A percentile compares a stretch with the other conserved stretches of the same genome.
Conservation (phyloP, 805 yeast species). For the Peterozyma toletana region DNA sequence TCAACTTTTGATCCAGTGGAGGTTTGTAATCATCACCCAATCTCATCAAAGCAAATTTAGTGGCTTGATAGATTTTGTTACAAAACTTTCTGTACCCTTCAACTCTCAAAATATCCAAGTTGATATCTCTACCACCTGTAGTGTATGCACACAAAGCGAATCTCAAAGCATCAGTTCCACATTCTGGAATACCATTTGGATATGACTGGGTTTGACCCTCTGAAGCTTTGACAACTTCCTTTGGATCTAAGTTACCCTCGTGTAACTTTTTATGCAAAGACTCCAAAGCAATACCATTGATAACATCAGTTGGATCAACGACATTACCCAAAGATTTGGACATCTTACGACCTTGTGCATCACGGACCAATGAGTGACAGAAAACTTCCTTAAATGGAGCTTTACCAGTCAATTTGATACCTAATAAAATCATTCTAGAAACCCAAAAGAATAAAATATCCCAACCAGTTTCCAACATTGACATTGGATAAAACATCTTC, state of each 20-base stretch:
- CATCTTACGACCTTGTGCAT: conserved; percentile 99
- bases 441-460: conserved; percentile 99
- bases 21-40: conserved; percentile 86
- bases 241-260: conserved; percentile 81
- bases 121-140: conserved; percentile 98
- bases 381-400: conserved; percentile 94
- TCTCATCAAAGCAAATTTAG: conserved; percentile 91
- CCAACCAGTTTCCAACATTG: conserved; percentile 98
- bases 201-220: conserved; percentile 83
- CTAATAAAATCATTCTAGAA: conserved; percentile 88
- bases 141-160: conserved; percentile 97
- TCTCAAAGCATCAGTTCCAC: conserved; percentile 98
- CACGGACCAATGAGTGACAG: conserved; percentile 97
- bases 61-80: conserved; percentile 98
- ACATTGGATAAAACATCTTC: conserved; percentile 79
- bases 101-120: conserved; percentile 90
- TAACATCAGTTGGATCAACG: conserved; percentile 92
- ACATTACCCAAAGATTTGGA: conserved; percentile 97
- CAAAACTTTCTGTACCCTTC: conserved; percentile 99
- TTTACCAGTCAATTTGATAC: conserved; percentile 82
- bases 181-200: conserved; percentile 97
- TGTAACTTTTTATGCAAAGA: conserved; percentile 70
- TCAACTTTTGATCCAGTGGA: conserved; percentile 48
- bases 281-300: conserved; percentile 76
- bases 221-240: conserved; percentile 80